Base-by-base conservation (phyloP, 495 filamentous ascomycete species). In the Penicillium simplicissimum region DNA sequence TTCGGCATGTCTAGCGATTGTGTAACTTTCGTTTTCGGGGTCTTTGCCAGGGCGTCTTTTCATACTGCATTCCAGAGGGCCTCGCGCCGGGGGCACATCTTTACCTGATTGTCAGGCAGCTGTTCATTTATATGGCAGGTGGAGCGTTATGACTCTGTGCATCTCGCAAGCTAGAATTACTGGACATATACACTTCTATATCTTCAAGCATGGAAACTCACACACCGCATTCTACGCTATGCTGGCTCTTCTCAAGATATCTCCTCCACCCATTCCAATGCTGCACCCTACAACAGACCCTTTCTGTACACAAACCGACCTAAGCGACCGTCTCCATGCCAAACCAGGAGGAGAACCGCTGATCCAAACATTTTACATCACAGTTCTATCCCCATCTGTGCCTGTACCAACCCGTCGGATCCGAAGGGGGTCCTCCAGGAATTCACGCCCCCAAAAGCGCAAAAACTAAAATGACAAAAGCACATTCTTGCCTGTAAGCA, bases 1-100 rank as follows among this genome's bases (percentile, higher is more conserved):
- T 57, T 60, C 52, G 40, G 51, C 47, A 57, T 68, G 55, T 69
- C 66, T 63, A 68, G 66, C 68, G 66, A 64, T 63, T 21, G n/a
- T 58, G 28, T 65, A 35, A 58, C 9, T 62, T 53, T 34, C 21
- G 34, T 58, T 37, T 2, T 36, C 61, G 1, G 42, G 48, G 33
- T 19, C 54, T 42, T 23, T 56, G 43, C 34, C 11, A 15, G 28
- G 33, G 67, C 61, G 57, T 60, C 58, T 54, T 63, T 36, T 51
- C 21, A 60, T 59, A 60, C 65, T 43, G 43, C 59, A 65, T 68
- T 63, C 35, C 56, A 51, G 49, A 47, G 43, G 42, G 33, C 53
- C 19, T 40, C 48, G 9, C 21, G 23, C 17, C 38, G 55, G 37
- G n/a, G 45, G 42, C 37, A 59, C 25, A 4, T 37, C n/a, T 10